Evolutionary conservation across 2,329 filamentous ascomycete species (phyloP).

Genomic region (Botrytis byssoidea): DNA sequence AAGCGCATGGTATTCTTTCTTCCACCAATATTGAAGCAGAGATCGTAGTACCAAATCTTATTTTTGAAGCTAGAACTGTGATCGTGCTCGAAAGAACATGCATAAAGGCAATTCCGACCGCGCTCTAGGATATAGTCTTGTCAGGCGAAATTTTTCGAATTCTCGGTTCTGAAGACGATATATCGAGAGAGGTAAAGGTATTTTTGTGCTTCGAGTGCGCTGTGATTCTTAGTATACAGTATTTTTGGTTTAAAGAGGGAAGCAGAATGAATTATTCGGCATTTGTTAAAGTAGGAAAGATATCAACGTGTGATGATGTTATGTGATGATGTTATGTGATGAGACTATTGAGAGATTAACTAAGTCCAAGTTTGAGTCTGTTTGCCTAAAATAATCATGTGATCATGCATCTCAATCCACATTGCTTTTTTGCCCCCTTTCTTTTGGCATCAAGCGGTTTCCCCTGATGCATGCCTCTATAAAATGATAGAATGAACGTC

Average conservation of each 20-base stretch:
- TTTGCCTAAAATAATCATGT: neutral
- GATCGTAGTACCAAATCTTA: neutral
- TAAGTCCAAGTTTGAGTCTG: neutral
- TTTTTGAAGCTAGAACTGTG: neutral
- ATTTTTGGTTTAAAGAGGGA: neutral
- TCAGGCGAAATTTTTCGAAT: neutral
- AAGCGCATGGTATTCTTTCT: neutral
- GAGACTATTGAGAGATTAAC: neutral
- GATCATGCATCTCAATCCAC: neutral
- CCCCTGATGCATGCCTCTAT: neutral
- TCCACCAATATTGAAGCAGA: neutral
- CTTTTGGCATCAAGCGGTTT: neutral
- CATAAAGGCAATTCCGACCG: neutral
- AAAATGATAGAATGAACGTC: neutral
- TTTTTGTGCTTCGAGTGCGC: neutral
- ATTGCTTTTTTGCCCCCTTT: neutral
- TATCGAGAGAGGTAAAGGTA: neutral
- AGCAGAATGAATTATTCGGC: neutral
- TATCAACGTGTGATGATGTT: neutral
- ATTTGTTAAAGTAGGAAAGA: too few species aligned
- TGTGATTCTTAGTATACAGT: neutral
- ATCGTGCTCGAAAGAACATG: neutral
- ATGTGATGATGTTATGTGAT: rapidly evolving
- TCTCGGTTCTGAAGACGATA: neutral
- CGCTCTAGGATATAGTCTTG: neutral